Evolutionary conservation across 129 eudicot species (phyloP).

Genomic region (Apium graveolens): DNA sequence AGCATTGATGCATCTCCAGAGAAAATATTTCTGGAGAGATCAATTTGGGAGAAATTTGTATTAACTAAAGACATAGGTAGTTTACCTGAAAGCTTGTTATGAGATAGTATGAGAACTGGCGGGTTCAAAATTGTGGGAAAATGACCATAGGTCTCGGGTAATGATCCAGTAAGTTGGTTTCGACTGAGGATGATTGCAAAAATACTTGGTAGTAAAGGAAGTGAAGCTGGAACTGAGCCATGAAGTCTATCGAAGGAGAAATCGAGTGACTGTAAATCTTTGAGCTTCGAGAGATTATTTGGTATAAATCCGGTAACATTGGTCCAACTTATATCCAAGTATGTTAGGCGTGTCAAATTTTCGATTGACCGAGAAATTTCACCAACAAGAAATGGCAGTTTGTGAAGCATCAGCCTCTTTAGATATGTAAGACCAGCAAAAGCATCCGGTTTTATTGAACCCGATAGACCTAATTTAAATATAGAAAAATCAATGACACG

Average conservation of each 20-base stretch:
- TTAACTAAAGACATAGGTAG: conserved; percentile 37
- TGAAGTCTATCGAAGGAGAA: conserved; percentile 42
- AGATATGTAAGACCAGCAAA: conserved; percentile 35
- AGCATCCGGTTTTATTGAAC: conserved; percentile 31
- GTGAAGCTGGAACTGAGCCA: conserved; percentile 40
- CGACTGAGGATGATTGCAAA: conserved; percentile 32
- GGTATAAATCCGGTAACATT: conserved; percentile 43
- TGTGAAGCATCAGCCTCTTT: conserved; percentile 29
- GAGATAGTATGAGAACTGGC: conserved; percentile 23
- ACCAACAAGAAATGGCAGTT: conserved; percentile 42
- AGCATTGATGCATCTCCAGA: conserved; percentile 46
- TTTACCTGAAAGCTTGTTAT: conserved; percentile 39
- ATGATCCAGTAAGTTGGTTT: conserved; percentile 39
- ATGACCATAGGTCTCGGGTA: conserved; percentile 43
- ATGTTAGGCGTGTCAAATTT: conserved; percentile 22
- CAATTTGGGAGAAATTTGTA: conserved; percentile 20
- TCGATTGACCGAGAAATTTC: conserved; percentile 23
- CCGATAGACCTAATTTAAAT: conserved; percentile 21
- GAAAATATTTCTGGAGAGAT: conserved; percentile 46
- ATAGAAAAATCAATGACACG: conserved; percentile 32
- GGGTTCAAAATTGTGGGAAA: conserved; percentile 1
- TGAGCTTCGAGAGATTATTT: conserved; percentile 25
- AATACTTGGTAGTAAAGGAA: conserved; percentile 36
- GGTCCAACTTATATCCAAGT: conserved; percentile 44
- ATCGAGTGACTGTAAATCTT: conserved; percentile 19